Evolutionary conservation across 148 eudicot species (phyloP).

Genomic region (Dysphania ambrosioides): DNA sequence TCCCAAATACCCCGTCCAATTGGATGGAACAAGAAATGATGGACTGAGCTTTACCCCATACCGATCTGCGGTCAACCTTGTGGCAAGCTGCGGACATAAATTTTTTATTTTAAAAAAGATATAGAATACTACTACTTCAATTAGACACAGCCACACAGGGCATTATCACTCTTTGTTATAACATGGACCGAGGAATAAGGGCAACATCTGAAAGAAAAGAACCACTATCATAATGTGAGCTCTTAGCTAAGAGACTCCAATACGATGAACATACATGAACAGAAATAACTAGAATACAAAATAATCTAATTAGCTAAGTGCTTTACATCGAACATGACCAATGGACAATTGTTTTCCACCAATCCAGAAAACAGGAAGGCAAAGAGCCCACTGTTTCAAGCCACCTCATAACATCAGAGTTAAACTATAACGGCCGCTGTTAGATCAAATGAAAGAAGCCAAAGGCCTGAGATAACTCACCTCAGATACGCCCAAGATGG

Average conservation of each 20-base stretch:
- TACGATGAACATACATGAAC: not conserved
- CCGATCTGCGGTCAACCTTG: slow-evolving; percentile 75
- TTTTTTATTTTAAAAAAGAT: not conserved
- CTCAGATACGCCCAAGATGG: slow-evolving; percentile 94
- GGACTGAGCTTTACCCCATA: slow-evolving; percentile 90
- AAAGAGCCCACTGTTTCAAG: not conserved
- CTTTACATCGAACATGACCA: not conserved
- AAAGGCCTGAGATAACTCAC: slow-evolving; percentile 28
- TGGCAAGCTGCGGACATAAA: slow-evolving; percentile 56
- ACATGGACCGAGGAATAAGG: not conserved
- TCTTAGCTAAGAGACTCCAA: not conserved
- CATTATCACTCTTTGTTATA: not conserved
- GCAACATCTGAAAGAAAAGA: not conserved
- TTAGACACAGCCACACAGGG: not conserved
- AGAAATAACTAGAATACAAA: not conserved
- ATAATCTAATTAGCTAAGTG: not conserved
- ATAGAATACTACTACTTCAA: not conserved
- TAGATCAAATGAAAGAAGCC: not conserved
- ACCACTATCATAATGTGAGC: not conserved
- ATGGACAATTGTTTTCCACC: not conserved
- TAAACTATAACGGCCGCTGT: not conserved
- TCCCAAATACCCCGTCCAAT: slow-evolving; percentile 96
- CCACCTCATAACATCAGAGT: not conserved
- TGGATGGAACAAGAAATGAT: slow-evolving; percentile 90
- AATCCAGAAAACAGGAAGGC: not conserved